A percentile compares a stretch with the other conserved stretches of the same genome.
Conservation (phyloP, 2,329 filamentous ascomycete species). For the Akanthomyces muscarius region DNA sequence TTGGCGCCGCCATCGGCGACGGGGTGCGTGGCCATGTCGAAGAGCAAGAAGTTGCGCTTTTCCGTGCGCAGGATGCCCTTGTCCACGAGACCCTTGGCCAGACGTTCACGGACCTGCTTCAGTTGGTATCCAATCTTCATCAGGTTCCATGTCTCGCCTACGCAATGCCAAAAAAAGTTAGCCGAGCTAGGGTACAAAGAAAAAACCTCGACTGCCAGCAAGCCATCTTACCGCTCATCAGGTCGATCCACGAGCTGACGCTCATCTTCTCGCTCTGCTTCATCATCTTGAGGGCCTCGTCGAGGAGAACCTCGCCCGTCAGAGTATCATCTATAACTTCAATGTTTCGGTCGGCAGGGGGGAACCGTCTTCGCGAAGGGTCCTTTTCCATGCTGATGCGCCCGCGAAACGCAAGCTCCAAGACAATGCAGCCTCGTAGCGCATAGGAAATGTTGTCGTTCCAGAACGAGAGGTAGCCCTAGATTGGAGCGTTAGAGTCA, state of each 20-base stretch:
- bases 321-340: constrained; percentile 96
- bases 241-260: constrained; percentile 96
- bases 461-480: constrained; percentile 99
- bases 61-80: constrained; percentile 98
- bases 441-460: constrained; percentile 99
- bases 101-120: constrained; percentile 95
- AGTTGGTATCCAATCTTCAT: constrained; percentile 99
- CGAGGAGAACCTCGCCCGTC: constrained; percentile 93
- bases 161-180: constrained; percentile 8
- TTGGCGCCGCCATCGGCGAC: constrained; percentile 95
- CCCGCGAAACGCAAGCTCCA: constrained; percentile 93
- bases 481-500: constrained; percentile 16
- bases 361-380: constrained; percentile 84
- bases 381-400: constrained; percentile 99
- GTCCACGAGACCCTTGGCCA: constrained; percentile 96
- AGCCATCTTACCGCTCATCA: constrained; percentile 82
- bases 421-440: constrained; percentile 93
- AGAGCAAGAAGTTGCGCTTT: constrained; percentile 98
- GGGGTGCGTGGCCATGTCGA: constrained; percentile 99
- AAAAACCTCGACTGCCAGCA: background rate
- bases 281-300: constrained; percentile 99
- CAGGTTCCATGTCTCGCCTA: constrained; percentile 98
- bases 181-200: constrained; percentile 18
- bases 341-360: constrained; percentile 86
- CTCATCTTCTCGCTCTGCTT: constrained; percentile 99